Percentiles rank a stretch among this genome's conserved stretches.
Evolutionary conservation across 1,284 basidiomycete species (phyloP).

Genomic region (Marasmius tenuissimus): DNA sequence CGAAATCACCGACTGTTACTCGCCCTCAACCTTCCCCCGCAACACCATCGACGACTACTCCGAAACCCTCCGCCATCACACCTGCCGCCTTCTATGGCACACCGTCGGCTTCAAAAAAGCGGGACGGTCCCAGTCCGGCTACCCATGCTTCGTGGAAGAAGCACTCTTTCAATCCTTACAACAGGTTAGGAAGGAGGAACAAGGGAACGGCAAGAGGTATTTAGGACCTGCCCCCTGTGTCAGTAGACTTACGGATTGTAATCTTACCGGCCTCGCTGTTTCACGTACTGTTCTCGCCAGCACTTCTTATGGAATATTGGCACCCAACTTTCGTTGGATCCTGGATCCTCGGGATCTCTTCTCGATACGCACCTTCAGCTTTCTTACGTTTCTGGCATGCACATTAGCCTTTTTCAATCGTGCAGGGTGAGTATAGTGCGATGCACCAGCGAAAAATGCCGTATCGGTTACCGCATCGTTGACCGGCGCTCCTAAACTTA

Average conservation of each 20-base stretch:
- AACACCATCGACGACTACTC: not conserved
- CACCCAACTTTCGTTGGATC: no score
- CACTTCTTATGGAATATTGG: no score
- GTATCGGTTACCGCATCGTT: no score
- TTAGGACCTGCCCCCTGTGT: not conserved
- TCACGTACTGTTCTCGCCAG: not conserved
- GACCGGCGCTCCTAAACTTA: no score
- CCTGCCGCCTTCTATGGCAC: conserved; percentile 1
- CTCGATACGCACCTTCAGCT: no score
- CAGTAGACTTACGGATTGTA: not conserved
- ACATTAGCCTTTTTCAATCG: no score
- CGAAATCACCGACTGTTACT: not conserved
- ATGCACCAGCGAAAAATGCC: no score
- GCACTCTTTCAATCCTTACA: not conserved
- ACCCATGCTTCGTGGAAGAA: not conserved
- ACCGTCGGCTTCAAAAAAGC: not conserved
- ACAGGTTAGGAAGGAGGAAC: not conserved
- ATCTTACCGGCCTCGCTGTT: not conserved
- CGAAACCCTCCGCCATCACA: not conserved
- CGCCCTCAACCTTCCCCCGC: not conserved
- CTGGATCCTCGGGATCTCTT: no score
- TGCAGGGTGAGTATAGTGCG: no score
- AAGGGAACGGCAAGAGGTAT: not conserved
- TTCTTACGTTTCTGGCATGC: no score
- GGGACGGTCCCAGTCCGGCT: not conserved